A percentile compares a stretch with the other conserved stretches of the same genome.
Conservation (phyloP, 2,329 filamentous ascomycete genomes). For the Penicillium concentricum region DNA sequence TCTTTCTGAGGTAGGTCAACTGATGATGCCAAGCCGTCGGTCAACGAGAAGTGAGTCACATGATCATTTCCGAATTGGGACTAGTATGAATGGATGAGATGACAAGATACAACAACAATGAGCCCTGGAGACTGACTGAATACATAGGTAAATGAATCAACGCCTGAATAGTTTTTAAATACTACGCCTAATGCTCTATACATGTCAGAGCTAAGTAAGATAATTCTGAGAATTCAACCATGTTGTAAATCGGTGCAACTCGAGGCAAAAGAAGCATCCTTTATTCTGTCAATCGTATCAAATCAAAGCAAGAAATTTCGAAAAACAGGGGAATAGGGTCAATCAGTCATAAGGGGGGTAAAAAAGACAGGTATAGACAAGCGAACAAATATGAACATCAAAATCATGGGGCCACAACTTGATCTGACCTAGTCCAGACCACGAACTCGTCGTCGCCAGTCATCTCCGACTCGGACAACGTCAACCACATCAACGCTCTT, state of each 20-base stretch:
- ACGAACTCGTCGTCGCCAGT: conserved; percentile 78
- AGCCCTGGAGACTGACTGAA: too few relatives aligned
- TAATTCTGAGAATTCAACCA: not conserved
- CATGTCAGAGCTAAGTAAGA: not conserved
- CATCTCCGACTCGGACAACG: conserved; percentile 74
- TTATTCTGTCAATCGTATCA: conserved; percentile 9
- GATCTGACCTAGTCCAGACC: conserved; percentile 52
- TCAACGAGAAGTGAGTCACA: conserved; percentile 30
- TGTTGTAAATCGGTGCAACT: not conserved
- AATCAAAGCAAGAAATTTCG: conserved; percentile 2
- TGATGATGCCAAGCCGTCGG: conserved; percentile 42
- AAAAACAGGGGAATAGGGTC: conserved; percentile 24
- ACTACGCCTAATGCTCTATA: not conserved
- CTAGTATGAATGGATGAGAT: not conserved
- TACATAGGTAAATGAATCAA: not conserved
- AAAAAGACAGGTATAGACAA: conserved; percentile 22
- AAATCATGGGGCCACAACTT: conserved; percentile 11
- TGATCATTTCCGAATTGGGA: conserved; percentile 22
- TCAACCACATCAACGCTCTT: conserved; percentile 88
- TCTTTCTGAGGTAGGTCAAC: conserved; percentile 32
- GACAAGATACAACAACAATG: not conserved
- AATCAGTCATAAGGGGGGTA: conserved; percentile 25
- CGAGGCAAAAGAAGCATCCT: not conserved
- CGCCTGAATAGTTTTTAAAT: not conserved
- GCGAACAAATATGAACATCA: conserved; percentile 25